phyloP scores from a whole-genome alignment of 2,329 filamentous ascomycete genomes.

The Madurella fahalii region DNA sequence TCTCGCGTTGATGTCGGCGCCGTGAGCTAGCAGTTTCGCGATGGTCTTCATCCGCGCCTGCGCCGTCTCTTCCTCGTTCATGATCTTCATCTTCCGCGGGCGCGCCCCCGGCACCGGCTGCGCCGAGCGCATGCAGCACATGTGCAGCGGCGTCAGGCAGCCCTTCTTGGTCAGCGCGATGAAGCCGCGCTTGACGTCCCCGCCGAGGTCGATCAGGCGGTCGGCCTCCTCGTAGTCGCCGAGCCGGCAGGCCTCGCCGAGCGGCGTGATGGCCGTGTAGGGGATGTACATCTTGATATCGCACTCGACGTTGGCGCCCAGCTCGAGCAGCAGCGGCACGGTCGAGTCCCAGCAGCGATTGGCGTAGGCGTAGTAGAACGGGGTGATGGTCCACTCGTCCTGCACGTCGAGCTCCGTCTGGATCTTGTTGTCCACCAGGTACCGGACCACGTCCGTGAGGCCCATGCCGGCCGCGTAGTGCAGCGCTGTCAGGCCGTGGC shows the following conservation, averaged over 20 bases:
- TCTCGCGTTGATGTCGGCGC: constrained; percentile 17
- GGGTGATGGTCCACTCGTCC: constrained; percentile 25
- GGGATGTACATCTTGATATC: constrained; percentile 27
- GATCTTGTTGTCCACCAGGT: constrained; percentile 21
- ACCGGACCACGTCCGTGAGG: constrained; percentile 19
- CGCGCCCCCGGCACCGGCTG: constrained; percentile 1
- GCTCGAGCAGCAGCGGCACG: constrained; percentile 24
- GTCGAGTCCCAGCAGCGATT: constrained; percentile 25
- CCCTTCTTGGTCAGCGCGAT: constrained; percentile 16
- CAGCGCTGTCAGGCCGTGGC: constrained; percentile 23
- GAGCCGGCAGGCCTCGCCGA: constrained; percentile 27
- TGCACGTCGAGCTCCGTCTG: constrained; percentile 21
- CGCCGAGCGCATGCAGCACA: constrained; percentile 28
- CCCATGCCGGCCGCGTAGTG: constrained; percentile 28
- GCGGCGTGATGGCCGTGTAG: constrained; percentile 27
- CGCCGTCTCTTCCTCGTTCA: constrained; percentile 12
- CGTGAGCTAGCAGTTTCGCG: constrained; percentile 17
- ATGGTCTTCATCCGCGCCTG: constrained; percentile 22
- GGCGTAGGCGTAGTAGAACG: constrained; percentile 29
- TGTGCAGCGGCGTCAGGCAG: constrained; percentile 26
- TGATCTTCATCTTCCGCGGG: not conserved
- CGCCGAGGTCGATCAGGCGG: constrained; percentile 24
- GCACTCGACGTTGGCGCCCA: constrained; percentile 27
- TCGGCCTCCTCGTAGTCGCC: constrained; percentile 24
- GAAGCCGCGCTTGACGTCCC: constrained; percentile 22